phyloP scores from a whole-genome alignment of 75 land plant genomes.

The Gnetum montanum region DNA sequence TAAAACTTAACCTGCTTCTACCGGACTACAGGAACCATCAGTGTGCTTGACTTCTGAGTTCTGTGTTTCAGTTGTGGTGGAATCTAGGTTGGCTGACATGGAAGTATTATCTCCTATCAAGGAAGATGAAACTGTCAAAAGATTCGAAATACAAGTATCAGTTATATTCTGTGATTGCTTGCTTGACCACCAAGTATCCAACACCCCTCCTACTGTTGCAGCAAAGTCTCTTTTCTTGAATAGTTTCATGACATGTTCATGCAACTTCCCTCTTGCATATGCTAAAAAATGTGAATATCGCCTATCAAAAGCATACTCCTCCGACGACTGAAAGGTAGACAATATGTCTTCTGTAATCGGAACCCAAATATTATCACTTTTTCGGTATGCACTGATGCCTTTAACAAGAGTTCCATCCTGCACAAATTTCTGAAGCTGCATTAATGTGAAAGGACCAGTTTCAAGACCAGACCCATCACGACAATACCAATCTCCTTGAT shows the following conservation, averaged over 20 bases:
- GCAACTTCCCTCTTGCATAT: constrained; percentile 72
- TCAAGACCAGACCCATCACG: constrained; percentile 86
- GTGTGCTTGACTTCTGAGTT: not conserved
- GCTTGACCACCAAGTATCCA: constrained; percentile 73
- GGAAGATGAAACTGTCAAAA: not conserved
- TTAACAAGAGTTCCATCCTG: constrained; percentile 42
- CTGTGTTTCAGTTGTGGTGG: not conserved
- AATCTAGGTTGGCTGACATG: not conserved
- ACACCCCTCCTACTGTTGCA: constrained; percentile 66
- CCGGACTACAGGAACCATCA: not conserved
- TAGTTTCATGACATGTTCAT: constrained; percentile 91
- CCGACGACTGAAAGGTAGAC: not conserved
- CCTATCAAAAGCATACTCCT: constrained; percentile 16
- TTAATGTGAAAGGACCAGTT: constrained; percentile 54
- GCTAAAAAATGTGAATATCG: constrained; percentile 74
- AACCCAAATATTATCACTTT: constrained; percentile 78
- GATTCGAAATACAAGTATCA: constrained; percentile 15
- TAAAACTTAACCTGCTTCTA: too few relatives aligned
- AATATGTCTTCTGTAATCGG: constrained; percentile 33
- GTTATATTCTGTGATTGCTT: constrained; percentile 55
- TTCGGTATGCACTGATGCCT: constrained; percentile 69
- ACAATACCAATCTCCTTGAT: constrained; percentile 80
- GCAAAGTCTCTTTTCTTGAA: constrained; percentile 77
- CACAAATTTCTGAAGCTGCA: constrained; percentile 46
- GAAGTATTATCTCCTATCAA: not conserved